Percentiles rank a stretch among this genome's conserved stretches.
Evolutionary conservation across 768 basidiomycete species (phyloP).

Genomic region (Xerocomellus dryophilus): DNA sequence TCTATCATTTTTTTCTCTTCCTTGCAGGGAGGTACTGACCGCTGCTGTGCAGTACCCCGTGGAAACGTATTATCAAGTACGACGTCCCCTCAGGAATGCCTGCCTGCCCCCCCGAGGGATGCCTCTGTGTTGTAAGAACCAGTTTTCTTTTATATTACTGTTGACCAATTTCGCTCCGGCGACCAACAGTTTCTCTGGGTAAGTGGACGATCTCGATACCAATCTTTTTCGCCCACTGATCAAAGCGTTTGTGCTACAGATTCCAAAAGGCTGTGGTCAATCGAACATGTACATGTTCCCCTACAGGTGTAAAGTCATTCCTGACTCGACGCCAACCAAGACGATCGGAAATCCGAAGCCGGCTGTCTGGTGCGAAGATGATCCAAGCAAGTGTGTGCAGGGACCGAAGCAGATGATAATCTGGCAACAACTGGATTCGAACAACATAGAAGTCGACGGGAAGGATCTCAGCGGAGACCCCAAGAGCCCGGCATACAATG

Average conservation of each 20-base stretch:
- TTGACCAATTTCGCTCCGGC: neutral
- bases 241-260: neutral
- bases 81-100: constrained; percentile 7
- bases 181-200: constrained; percentile 10
- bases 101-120: neutral
- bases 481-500: constrained; percentile 11
- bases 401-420: constrained; percentile 12
- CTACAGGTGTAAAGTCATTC: neutral
- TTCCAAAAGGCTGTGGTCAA: constrained; percentile 6
- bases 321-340: neutral
- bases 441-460: constrained; percentile 11
- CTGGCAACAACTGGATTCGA: neutral
- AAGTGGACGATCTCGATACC: neutral
- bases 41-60: constrained; percentile 10
- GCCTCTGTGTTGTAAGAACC: constrained; percentile 4
- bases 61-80: neutral
- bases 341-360: neutral
- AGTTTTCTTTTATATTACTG: neutral
- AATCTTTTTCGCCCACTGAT: neutral
- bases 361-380: constrained; percentile 6
- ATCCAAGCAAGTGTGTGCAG: neutral
- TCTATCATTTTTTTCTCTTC: neutral
- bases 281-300: constrained; percentile 7
- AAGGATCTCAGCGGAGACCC: neutral
- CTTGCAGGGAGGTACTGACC: neutral